Conservation (phyloP, 768 basidiomycete genomes). For the Royoungia palumana region DNA sequence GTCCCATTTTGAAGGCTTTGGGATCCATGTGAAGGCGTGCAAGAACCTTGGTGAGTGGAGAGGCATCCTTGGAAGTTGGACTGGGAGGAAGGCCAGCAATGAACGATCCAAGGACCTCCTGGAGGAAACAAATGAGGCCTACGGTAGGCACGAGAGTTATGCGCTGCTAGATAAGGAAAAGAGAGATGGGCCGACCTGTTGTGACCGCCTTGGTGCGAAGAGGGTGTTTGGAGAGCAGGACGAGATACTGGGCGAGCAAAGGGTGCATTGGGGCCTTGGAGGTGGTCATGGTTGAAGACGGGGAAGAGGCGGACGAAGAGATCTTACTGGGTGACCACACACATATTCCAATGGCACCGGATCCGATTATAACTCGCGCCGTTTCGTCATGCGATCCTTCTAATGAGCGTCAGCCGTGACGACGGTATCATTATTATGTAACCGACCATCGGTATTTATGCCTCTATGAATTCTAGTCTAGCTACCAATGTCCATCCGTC, state of each 20-base stretch:
- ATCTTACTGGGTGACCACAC: too few species aligned
- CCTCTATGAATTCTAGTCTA: slow-evolving; percentile 20
- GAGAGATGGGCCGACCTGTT: slow-evolving; percentile 43
- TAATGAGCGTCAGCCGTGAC: too few species aligned
- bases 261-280: slow-evolving; percentile 33
- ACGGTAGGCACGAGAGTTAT: slow-evolving; percentile 3
- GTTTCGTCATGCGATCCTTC: too few species aligned
- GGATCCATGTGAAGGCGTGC: slow-evolving; percentile 57
- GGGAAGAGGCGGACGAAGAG: neutral
- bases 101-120: slow-evolving; percentile 78
- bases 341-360: too few species aligned
- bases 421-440: neutral
- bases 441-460: slow-evolving; percentile 19
- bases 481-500: slow-evolving; percentile 11
- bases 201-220: slow-evolving; percentile 80
- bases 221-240: slow-evolving; percentile 63
- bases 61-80: slow-evolving; percentile 50
- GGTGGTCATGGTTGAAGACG: slow-evolving; percentile 32
- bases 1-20: slow-evolving; percentile 78
- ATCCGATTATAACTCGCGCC: too few species aligned
- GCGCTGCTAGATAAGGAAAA: neutral
- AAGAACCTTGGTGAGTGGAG: slow-evolving; percentile 49
- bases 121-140: slow-evolving; percentile 62
- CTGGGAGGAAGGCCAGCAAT: slow-evolving; percentile 58
- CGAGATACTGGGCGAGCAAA: slow-evolving; percentile 67